Evolutionary conservation across 768 basidiomycete species (phyloP), one percentile per base, ranked within the genome.

Genomic region (Clitopilus hobsonii): DNA sequence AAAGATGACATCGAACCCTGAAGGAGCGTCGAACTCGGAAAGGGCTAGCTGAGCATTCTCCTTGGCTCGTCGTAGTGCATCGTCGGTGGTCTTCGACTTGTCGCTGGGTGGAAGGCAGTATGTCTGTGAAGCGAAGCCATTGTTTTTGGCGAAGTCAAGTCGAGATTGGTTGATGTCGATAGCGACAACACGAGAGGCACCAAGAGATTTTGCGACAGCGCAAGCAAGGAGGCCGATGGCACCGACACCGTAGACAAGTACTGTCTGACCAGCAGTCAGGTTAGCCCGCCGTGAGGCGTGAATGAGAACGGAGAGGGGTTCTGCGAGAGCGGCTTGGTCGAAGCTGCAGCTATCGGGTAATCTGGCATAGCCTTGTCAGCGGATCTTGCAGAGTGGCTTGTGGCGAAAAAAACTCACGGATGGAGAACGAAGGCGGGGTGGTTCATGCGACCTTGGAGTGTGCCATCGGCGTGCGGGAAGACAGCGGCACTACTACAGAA

Each of bases 381-480:
- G 23, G 30, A 26, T 59, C 30, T 45, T 29, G 47, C 22, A 56
- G 28, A 58, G 58, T 48, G 30, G 45, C 28, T 45, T 49, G 50
- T 25, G 54, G 54, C 24, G 54, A 27, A 38, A n/a, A n/a, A 32
- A 30, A 82, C 91, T 68, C 69, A 94, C 91, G 91, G 90, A 71
- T 95, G 90, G 51, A 95, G 80, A 54, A 91, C 82, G 60, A 87
- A 79, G 0, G 84, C 87, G 16, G 94, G 95, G 69, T 96, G 94
- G 70, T 91, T 93, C 81, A 98, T 90, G 59, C 79, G 75, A 50
- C 83, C 81, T 68, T 94, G 91, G 27, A 98, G 81, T 10, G 94
- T 96, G 6, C 95, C 95, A 62, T 98, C 95, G 25, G 87, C 78
- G 66, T 98, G 95, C 51, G 95, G 95, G 69, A 88, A 94, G 23